These are phyloP conservation scores for Fusarium marasasianum DNA, from an alignment of 2,329 filamentous ascomycete species.

Conservation along the genomic window DNA sequence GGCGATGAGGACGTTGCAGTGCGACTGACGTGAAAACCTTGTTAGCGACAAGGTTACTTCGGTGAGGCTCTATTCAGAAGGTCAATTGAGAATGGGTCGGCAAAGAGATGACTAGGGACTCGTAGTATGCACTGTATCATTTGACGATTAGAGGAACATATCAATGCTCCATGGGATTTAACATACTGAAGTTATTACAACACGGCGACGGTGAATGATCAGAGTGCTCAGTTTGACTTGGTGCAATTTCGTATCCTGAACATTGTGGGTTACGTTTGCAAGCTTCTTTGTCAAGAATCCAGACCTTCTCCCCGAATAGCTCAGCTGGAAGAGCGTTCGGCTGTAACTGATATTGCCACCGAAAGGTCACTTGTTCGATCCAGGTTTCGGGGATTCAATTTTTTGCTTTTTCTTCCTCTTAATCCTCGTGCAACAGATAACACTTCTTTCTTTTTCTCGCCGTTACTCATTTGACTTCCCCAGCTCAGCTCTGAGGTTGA, in stretches of 20 bases:
- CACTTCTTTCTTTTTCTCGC: too few relatives aligned
- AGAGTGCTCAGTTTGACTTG: neutral
- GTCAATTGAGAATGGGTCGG: neutral
- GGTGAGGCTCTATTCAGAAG: neutral
- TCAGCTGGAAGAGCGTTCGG: constrained; percentile 39
- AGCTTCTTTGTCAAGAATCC: neutral
- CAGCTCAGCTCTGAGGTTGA: rapidly evolving
- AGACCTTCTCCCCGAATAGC: constrained; percentile 33
- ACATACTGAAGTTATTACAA: neutral
- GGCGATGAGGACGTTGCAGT: neutral
- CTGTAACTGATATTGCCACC: constrained; percentile 30
- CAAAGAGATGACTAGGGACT: neutral
- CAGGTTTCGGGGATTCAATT: constrained; percentile 29
- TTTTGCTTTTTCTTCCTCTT: neutral
- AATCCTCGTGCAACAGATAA: rapidly evolving
- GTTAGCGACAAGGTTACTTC: neutral
- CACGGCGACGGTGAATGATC: too few relatives aligned
- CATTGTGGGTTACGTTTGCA: rapidly evolving
- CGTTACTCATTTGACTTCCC: neutral
- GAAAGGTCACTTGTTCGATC: constrained; percentile 39
- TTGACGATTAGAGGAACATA: neutral
- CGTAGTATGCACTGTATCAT: neutral
- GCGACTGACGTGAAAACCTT: neutral
- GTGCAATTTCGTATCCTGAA: rapidly evolving
- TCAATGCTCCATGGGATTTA: neutral